Conservation (phyloP, 345 rosid species). For the Brassica cretica region DNA sequence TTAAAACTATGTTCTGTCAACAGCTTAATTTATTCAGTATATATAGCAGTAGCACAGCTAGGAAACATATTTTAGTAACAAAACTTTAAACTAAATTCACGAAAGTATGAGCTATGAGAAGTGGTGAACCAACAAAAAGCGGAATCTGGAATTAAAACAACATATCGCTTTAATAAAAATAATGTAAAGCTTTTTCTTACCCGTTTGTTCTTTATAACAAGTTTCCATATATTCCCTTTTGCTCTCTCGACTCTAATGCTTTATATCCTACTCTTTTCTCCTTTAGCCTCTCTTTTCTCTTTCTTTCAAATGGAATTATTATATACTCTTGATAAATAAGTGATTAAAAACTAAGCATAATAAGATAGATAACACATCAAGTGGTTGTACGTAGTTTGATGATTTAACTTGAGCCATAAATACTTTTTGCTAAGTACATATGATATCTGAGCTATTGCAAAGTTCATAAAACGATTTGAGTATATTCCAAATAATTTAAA, state of each 20-base stretch:
- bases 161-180: conserved; percentile 31
- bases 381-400: neutral
- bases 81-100: neutral
- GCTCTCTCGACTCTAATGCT: conserved; percentile 27
- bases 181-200: conserved; percentile 30
- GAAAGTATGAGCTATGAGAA: conserved; percentile 26
- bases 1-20: neutral
- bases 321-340: neutral
- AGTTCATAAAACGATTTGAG: too few relatives aligned
- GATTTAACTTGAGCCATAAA: too few relatives aligned
- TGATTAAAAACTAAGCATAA: conserved; percentile 9
- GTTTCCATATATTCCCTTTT: conserved; percentile 49
- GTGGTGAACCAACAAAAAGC: conserved; percentile 34
- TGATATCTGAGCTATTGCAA: too few relatives aligned
- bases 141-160: conserved; percentile 38
- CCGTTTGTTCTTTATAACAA: conserved; percentile 43
- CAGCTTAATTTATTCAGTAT: neutral
- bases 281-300: conserved; percentile 39
- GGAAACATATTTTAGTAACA: neutral
- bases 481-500: too few relatives aligned
- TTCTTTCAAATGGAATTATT: conserved; percentile 30
- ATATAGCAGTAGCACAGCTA: conserved; percentile 2
- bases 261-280: conserved; percentile 38
- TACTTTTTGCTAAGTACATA: too few relatives aligned
- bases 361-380: neutral